Percentiles rank a stretch among this genome's conserved stretches.
phyloP scores from a whole-genome alignment of 768 basidiomycete species.

The Tricholoma terreum region DNA sequence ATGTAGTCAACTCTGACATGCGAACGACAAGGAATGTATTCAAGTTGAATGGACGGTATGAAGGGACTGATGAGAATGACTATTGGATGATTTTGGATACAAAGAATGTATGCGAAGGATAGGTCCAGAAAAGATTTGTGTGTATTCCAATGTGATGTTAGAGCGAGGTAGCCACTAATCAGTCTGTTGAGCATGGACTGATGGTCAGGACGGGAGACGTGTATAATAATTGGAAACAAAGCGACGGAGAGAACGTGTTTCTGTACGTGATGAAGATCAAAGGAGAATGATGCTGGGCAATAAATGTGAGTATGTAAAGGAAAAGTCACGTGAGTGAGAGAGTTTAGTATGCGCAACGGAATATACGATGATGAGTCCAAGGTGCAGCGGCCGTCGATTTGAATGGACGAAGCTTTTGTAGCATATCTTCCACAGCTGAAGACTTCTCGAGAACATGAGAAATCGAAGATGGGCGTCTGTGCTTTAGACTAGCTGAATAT shows the following conservation, averaged over 20 bases:
- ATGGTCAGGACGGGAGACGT: background rate
- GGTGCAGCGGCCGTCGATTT: conserved; percentile 8
- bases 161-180: background rate
- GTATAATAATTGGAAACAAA: background rate
- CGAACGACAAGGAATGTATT: background rate
- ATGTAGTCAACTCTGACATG: background rate
- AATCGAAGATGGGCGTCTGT: conserved; percentile 52
- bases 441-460: conserved; percentile 49
- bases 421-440: conserved; percentile 39
- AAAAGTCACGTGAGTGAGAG: background rate
- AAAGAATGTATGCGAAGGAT: conserved; percentile 7
- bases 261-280: background rate
- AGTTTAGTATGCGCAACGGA: background rate
- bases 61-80: background rate
- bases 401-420: conserved; percentile 44
- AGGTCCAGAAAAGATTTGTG: conserved; percentile 6
- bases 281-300: conserved; percentile 2
- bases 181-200: background rate
- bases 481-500: conserved; percentile 46
- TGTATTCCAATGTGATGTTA: conserved; percentile 2
- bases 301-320: background rate
- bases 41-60: background rate
- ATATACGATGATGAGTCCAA: background rate
- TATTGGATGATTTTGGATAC: conserved; percentile 15
- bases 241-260: background rate